A percentile compares a stretch with the other conserved stretches of the same genome.
Conservation (phyloP, 352 stramenopile species). For the Saprolegnia parasitica region DNA sequence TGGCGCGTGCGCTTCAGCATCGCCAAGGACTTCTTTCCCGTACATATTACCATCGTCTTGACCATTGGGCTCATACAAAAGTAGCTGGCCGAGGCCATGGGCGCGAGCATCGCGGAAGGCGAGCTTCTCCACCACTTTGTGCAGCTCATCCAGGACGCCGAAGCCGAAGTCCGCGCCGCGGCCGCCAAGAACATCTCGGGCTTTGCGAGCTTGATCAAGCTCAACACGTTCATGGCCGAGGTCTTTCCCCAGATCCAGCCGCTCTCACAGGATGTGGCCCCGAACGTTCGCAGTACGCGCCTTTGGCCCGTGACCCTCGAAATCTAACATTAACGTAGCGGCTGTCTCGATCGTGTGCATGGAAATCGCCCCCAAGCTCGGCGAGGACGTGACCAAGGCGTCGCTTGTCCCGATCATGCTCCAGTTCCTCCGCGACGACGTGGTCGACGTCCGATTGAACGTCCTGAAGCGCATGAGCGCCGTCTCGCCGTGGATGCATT, state of each 20-base stretch:
- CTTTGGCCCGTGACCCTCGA: neutral
- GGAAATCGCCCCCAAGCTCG: constrained; percentile 90
- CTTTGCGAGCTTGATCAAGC: constrained; percentile 90
- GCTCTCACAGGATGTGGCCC: constrained; percentile 89
- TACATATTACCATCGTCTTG: constrained; percentile 44
- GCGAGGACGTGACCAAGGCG: constrained; percentile 86
- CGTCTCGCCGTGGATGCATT: constrained; percentile 88
- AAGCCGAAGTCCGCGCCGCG: constrained; percentile 91
- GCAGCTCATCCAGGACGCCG: constrained; percentile 87
- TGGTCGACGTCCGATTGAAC: constrained; percentile 92
- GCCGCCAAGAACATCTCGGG: constrained; percentile 89
- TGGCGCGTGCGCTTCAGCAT: constrained; percentile 94
- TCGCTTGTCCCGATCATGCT: constrained; percentile 69
- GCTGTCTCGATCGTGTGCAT: constrained; percentile 84
- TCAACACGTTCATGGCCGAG: constrained; percentile 85
- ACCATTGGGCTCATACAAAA: constrained; percentile 2
- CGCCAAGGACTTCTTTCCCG: constrained; percentile 89
- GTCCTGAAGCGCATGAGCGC: constrained; percentile 91
- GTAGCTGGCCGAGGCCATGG: constrained; percentile 70
- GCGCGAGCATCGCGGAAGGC: constrained; percentile 69
- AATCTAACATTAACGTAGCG: constrained; percentile 33
- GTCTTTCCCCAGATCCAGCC: constrained; percentile 86
- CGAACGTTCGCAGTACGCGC: constrained; percentile 72
- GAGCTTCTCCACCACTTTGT: constrained; percentile 89
- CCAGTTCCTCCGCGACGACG: constrained; percentile 81